Conservation (phyloP, 1,284 basidiomycete genomes). For the Melampsora americana region DNA sequence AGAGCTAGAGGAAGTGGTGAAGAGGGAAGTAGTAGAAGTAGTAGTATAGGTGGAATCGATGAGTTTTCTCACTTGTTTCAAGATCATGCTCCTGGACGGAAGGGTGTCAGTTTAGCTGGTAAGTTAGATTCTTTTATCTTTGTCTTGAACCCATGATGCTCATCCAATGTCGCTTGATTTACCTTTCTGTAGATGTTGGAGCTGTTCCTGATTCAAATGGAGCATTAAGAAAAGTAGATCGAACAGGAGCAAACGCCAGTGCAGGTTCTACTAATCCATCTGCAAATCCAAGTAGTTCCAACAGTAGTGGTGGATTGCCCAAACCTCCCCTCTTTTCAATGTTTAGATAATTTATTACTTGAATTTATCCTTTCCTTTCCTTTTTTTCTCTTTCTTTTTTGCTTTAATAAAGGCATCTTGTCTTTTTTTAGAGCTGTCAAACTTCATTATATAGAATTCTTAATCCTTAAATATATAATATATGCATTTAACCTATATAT, state of each 20-base stretch:
- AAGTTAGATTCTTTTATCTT: background rate
- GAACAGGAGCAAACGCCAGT: background rate
- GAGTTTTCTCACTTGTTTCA: constrained; percentile 8
- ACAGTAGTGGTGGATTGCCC: background rate
- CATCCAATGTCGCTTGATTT: background rate
- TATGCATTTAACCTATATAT: too few species aligned
- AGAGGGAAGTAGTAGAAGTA: background rate
- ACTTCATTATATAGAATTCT: too few species aligned
- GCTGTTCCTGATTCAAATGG: background rate
- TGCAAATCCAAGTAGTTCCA: background rate
- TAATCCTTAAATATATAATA: too few species aligned
- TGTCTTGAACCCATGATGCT: background rate
- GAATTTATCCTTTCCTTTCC: background rate
- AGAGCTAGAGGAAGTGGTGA: background rate
- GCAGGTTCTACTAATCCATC: background rate
- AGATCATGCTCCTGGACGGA: background rate
- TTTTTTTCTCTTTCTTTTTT: constrained; percentile 2
- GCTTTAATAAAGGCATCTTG: too few species aligned
- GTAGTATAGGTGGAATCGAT: background rate
- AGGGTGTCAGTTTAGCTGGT: constrained; percentile 7
- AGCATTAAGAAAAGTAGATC: background rate
- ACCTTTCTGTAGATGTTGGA: background rate
- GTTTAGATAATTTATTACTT: constrained; percentile 2
- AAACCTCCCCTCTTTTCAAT: constrained; percentile 6
- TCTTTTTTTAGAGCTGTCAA: too few species aligned